Evolutionary conservation across 2,329 filamentous ascomycete genomes (phyloP).

Genomic region (Dichotomopilus funicola): DNA sequence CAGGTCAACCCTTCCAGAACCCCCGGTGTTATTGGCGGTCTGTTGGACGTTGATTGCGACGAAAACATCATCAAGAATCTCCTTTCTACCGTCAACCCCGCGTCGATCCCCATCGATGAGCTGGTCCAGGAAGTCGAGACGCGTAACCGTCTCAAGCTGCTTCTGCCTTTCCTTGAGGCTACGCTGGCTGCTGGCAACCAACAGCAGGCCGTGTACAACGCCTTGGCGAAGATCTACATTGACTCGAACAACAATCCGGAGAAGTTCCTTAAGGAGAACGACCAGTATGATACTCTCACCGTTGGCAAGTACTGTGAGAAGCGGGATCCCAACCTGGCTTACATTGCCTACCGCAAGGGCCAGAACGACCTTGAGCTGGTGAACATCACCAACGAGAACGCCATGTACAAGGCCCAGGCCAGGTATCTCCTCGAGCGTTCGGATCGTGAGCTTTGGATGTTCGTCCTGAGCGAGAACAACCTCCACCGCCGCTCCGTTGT

Average conservation of each 20-base stretch:
- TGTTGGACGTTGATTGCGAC: conserved; percentile 95
- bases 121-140: conserved; percentile 92
- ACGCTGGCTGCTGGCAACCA: conserved; percentile 86
- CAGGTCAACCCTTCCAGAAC: conserved; percentile 88
- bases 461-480: conserved; percentile 93
- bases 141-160: conserved; percentile 88
- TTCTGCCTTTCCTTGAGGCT: conserved; percentile 91
- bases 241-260: conserved; percentile 98
- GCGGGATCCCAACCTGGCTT: conserved; percentile 90
- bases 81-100: conserved; percentile 73
- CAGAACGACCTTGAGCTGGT: conserved; percentile 97
- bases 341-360: conserved; percentile 91
- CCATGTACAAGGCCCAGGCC: conserved; percentile 99
- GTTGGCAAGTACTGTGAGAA: conserved; percentile 99
- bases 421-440: conserved; percentile 88
- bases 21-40: conserved; percentile 84
- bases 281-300: conserved; percentile 84
- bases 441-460: conserved; percentile 86
- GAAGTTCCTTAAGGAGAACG: conserved; percentile 95
- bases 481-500: conserved; percentile 88
- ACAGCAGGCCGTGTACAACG: conserved; percentile 95
- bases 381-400: conserved; percentile 97
- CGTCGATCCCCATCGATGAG: conserved; percentile 86
- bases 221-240: conserved; percentile 98
- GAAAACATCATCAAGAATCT: conserved; percentile 94